Conservation (phyloP, 73 alveolate genomes). For the Paraurostyla sp. region DNA sequence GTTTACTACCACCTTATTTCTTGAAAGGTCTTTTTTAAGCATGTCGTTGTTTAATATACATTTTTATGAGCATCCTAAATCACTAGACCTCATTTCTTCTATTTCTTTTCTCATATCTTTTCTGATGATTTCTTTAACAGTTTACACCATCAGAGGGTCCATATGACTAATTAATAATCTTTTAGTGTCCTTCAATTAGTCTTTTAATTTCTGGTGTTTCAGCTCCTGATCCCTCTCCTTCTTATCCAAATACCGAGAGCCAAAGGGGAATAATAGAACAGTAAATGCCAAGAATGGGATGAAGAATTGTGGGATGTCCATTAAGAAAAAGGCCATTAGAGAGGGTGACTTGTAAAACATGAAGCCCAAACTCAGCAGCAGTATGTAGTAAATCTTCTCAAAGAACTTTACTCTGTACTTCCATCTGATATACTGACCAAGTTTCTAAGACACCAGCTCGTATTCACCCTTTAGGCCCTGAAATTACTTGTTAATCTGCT, state of each 20-base stretch:
- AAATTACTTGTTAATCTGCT: constrained; percentile 6
- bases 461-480: constrained; percentile 52
- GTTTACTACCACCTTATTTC: constrained; percentile 36
- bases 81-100: constrained; percentile 31
- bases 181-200: constrained; percentile 30
- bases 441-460: neutral
- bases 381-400: constrained; percentile 31
- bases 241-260: constrained; percentile 2
- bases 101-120: constrained; percentile 54
- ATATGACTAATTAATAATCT: constrained; percentile 31
- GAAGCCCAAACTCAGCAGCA: constrained; percentile 34
- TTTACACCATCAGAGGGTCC: constrained; percentile 32
- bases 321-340: neutral
- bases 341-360: constrained; percentile 42
- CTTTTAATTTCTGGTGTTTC: constrained; percentile 18
- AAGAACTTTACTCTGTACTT: constrained; percentile 39
- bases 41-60: constrained; percentile 22
- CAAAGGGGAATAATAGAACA: neutral
- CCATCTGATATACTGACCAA: neutral
- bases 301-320: neutral
- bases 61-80: constrained; percentile 41
- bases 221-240: constrained; percentile 1
- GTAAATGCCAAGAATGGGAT: constrained; percentile 20
- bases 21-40: constrained; percentile 17
- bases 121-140: constrained; percentile 42